phyloP scores from a whole-genome alignment of 139 green algal species.

The Deuterostichococcus epilithicus region DNA sequence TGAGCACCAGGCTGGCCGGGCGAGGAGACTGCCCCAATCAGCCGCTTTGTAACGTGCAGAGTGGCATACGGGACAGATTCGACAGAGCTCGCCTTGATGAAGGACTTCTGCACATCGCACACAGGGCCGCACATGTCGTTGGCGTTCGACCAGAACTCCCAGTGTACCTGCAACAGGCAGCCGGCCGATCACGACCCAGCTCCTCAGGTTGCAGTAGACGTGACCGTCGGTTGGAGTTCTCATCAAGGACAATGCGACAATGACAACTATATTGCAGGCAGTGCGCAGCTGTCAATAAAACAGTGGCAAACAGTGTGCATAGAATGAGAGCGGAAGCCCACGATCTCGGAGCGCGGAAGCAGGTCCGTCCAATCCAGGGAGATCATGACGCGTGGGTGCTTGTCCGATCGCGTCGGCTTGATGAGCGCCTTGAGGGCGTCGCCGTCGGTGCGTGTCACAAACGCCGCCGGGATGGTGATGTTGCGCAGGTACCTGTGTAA shows the following conservation, averaged over 20 bases:
- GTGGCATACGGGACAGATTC: too few species aligned
- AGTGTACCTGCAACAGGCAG: conserved; percentile 72
- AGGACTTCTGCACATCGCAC: conserved; percentile 73
- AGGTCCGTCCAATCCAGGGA: conserved; percentile 79
- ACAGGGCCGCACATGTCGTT: conserved; percentile 77
- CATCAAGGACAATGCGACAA: too few species aligned
- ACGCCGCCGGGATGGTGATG: conserved; percentile 74
- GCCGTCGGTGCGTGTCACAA: conserved; percentile 68
- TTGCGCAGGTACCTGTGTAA: conserved; percentile 45
- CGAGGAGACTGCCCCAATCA: too few species aligned
- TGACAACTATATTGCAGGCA: too few species aligned
- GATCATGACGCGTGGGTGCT: conserved; percentile 35
- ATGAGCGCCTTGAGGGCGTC: conserved; percentile 70
- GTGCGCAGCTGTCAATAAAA: neutral
- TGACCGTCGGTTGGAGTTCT: too few species aligned
- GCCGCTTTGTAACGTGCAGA: too few species aligned
- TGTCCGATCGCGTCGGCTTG: neutral
- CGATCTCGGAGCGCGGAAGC: conserved; percentile 43
- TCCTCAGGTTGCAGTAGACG: too few species aligned
- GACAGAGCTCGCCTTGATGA: conserved; percentile 50
- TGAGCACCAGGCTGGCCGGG: too few species aligned
- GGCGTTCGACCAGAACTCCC: conserved; percentile 92
- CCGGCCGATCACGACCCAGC: too few species aligned
- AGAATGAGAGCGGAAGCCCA: neutral
- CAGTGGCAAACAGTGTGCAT: neutral